These are phyloP conservation scores for Podosphaera xanthii DNA, from an alignment of 2,329 filamentous ascomycete genomes.

Conservation along the genomic window DNA sequence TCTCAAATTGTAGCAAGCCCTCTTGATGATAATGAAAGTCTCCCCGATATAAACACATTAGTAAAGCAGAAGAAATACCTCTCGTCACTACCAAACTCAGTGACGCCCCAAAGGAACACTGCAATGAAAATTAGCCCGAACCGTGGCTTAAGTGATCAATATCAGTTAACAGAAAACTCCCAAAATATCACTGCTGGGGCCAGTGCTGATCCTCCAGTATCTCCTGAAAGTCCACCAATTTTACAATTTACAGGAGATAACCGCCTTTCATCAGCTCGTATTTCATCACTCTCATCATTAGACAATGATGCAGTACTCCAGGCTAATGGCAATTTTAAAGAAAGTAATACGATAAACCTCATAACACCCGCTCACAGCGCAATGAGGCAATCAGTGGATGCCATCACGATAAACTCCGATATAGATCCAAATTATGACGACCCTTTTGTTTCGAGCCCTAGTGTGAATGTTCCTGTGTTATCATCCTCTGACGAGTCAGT, in stretches of 20 bases:
- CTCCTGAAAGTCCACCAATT: constrained; percentile 18
- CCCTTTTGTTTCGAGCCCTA: constrained; percentile 7
- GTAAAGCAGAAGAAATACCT: constrained; percentile 1
- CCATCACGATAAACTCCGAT: constrained; percentile 7
- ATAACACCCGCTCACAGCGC: constrained; percentile 15
- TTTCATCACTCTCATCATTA: constrained; percentile 7
- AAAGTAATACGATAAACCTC: constrained; percentile 4
- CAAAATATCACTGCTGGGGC: background rate
- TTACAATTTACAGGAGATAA: background rate
- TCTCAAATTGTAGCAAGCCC: background rate
- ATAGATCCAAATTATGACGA: constrained; percentile 7
- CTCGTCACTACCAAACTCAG: background rate
- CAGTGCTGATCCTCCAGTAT: constrained; percentile 18
- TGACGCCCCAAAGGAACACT: no score
- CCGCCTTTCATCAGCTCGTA: constrained; percentile 4
- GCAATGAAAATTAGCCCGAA: background rate
- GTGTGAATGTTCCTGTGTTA: constrained; percentile 1
- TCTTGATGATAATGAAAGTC: constrained; percentile 11
- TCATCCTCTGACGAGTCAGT: constrained; percentile 14
- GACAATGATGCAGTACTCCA: constrained; percentile 5
- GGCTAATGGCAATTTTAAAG: constrained; percentile 1
- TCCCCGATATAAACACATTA: constrained; percentile 14
- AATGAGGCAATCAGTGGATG: constrained; percentile 5
- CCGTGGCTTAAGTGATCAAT: background rate
- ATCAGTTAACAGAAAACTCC: background rate